phyloP scores from a whole-genome alignment of 179 eudicot species.

The Pouteria campechiana region DNA sequence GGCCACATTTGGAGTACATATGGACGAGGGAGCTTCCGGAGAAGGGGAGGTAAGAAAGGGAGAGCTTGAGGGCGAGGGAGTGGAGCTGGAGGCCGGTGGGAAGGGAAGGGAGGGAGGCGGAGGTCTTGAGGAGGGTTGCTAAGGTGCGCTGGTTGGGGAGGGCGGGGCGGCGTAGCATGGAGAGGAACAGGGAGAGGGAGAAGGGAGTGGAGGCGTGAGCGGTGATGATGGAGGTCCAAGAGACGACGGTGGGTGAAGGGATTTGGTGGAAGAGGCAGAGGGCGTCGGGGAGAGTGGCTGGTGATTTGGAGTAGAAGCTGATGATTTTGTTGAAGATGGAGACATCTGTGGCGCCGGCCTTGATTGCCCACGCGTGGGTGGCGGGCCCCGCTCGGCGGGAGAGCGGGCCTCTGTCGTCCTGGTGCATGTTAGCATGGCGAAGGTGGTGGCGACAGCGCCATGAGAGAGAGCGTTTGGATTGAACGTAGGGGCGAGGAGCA shows the following conservation, averaged over 20 bases:
- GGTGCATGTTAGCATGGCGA: too few species aligned
- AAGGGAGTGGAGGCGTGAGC: conserved; percentile 29
- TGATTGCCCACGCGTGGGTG: conserved; percentile 37
- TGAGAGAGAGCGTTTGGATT: too few species aligned
- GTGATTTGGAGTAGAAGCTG: conserved; percentile 47
- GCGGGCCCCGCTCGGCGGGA: too few species aligned
- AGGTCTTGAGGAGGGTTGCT: conserved; percentile 33
- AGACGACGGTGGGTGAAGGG: conserved; percentile 49
- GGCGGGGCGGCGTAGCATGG: conserved; percentile 52
- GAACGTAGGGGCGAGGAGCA: too few species aligned
- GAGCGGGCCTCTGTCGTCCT: too few species aligned
- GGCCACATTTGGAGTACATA: conserved; percentile 26
- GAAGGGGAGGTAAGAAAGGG: conserved; percentile 13
- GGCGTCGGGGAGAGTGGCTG: conserved; percentile 15
- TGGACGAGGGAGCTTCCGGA: conserved; percentile 33
- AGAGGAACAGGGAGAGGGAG: conserved; percentile 38
- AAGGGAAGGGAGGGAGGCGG: conserved; percentile 17
- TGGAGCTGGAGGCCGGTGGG: conserved; percentile 37
- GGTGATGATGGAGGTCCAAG: conserved; percentile 70
- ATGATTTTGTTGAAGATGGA: conserved; percentile 31
- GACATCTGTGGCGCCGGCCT: conserved; percentile 11
- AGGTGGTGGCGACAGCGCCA: too few species aligned
- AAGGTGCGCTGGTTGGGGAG: conserved; percentile 48
- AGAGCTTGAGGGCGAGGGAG: conserved; percentile 19
- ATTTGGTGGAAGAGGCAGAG: conserved; percentile 29